Percentiles rank a stretch among this genome's conserved stretches.
phyloP scores from a whole-genome alignment of 441 rosid species.

The Gossypium schwendimanii region DNA sequence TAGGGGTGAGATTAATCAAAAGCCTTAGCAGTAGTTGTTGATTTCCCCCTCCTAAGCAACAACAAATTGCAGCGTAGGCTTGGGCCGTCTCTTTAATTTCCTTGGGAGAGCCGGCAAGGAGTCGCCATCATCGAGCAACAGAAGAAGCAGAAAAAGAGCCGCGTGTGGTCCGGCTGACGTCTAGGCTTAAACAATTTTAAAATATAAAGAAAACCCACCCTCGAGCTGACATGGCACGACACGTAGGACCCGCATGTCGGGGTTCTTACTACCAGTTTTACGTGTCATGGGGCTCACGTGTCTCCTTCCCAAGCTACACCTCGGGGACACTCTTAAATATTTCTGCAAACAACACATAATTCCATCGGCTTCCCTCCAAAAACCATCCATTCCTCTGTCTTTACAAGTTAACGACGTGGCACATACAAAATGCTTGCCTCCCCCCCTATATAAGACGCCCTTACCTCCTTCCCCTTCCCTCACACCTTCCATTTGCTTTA shows the following conservation, averaged over 20 bases:
- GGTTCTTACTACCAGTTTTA: slow-evolving; percentile 6
- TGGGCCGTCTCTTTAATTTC: background rate
- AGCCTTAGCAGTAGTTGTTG: background rate
- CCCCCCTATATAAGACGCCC: slow-evolving; percentile 21
- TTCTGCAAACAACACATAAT: background rate
- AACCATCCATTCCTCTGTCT: slow-evolving; percentile 8
- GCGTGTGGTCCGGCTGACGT: slow-evolving; percentile 35
- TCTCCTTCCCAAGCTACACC: slow-evolving; percentile 18
- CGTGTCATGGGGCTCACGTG: slow-evolving; percentile 40
- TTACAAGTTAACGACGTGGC: slow-evolving; percentile 7
- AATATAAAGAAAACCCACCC: background rate
- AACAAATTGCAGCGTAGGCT: background rate
- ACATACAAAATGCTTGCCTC: too few relatives aligned
- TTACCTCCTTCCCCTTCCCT: slow-evolving; percentile 12
- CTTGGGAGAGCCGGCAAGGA: slow-evolving; percentile 27
- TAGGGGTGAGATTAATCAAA: slow-evolving; percentile 1
- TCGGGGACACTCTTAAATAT: background rate
- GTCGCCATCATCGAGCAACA: slow-evolving; percentile 31
- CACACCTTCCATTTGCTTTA: background rate
- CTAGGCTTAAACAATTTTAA: slow-evolving; percentile 14
- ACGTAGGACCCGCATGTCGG: slow-evolving; percentile 39
- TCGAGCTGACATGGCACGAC: slow-evolving; percentile 48
- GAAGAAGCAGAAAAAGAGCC: slow-evolving; percentile 25
- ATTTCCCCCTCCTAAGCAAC: slow-evolving; percentile 1
- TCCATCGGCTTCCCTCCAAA: slow-evolving; percentile 4